Conservation (phyloP, 2,329 filamentous ascomycete genomes). For the Claviceps pazoutovae region DNA sequence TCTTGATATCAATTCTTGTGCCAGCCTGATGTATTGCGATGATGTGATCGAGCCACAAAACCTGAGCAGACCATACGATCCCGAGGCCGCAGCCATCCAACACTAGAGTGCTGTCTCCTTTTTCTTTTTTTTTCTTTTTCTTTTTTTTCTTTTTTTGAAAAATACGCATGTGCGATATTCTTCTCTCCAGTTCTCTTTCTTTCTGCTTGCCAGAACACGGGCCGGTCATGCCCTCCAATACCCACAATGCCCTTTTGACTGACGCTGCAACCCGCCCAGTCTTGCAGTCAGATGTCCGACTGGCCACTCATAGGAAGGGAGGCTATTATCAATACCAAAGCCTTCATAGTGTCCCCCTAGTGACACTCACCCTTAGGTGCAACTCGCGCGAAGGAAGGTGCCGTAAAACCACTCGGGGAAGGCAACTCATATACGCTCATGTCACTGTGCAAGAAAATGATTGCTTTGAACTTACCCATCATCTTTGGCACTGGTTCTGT, state of each 20-base stretch:
- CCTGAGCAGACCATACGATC: neutral
- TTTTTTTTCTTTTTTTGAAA: neutral
- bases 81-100: neutral
- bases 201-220: neutral
- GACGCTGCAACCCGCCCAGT: neutral
- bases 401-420: neutral
- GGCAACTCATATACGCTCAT: neutral
- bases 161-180: neutral
- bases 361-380: neutral
- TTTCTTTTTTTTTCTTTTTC: neutral
- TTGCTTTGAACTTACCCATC: conserved; percentile 25
- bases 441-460: neutral
- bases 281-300: neutral
- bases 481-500: conserved; percentile 50
- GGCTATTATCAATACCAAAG: neutral
- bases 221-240: neutral
- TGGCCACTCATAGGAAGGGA: neutral
- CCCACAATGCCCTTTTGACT: neutral
- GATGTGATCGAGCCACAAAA: neutral
- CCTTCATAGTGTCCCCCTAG: neutral
- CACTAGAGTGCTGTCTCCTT: neutral
- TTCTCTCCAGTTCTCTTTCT: neutral
- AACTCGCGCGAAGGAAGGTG: neutral
- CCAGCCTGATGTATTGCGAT: neutral
- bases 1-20: neutral